Conservation (phyloP, 2,329 filamentous ascomycete species). For the Alternaria dauci region DNA sequence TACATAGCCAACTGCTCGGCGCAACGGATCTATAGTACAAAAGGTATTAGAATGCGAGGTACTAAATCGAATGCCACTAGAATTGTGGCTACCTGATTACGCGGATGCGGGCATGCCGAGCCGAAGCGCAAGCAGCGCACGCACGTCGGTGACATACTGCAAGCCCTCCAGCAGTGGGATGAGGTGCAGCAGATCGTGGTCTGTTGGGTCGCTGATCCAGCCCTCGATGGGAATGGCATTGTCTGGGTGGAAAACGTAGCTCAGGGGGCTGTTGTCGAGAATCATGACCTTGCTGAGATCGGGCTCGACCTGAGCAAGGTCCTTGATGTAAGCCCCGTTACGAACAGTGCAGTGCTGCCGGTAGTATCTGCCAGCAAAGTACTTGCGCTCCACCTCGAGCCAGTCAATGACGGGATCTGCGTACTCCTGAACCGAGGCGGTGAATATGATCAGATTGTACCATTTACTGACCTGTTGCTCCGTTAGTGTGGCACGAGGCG, state of each 20-base stretch:
- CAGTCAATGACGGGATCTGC: constrained; percentile 99
- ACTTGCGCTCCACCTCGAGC: constrained; percentile 96
- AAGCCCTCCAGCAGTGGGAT: constrained; percentile 91
- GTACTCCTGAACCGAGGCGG: constrained; percentile 97
- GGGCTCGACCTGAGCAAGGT: constrained; percentile 93
- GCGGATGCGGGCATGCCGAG: constrained; percentile 71
- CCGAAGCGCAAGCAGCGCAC: constrained; percentile 85
- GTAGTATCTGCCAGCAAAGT: constrained; percentile 93
- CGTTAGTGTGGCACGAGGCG: constrained; percentile 26
- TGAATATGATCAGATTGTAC: constrained; percentile 98
- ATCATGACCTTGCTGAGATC: constrained; percentile 99
- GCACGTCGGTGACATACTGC: constrained; percentile 95
- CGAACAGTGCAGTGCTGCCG: constrained; percentile 96
- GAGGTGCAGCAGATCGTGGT: constrained; percentile 92
- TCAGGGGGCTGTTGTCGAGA: constrained; percentile 95
- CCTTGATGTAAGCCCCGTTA: constrained; percentile 97
- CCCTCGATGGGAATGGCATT: constrained; percentile 99
- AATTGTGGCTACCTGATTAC: constrained; percentile 29
- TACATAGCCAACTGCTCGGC: constrained; percentile 33
- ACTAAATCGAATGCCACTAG: constrained; percentile 20
- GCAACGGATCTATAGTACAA: constrained; percentile 43
- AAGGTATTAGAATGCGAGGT: constrained; percentile 38
- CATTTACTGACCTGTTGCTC: constrained; percentile 80
- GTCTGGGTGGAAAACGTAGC: constrained; percentile 99
- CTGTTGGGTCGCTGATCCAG: constrained; percentile 98